Evolutionary conservation across 2,329 filamentous ascomycete species (phyloP), one percentile per base, ranked within the genome.

Genomic region (Exophiala mesophila): DNA sequence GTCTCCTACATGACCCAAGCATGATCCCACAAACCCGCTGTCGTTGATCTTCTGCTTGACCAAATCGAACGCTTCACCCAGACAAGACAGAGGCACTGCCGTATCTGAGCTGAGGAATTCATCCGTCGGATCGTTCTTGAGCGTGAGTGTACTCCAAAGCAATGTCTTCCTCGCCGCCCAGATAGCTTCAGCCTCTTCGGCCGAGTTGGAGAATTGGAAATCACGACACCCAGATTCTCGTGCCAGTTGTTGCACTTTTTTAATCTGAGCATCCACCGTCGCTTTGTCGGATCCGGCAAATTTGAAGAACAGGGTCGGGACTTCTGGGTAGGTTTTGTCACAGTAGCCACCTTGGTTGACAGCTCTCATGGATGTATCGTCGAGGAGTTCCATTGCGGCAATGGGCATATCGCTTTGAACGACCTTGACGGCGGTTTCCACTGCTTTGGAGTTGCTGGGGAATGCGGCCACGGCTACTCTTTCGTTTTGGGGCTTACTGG

Each of bases 31-130:
- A 52, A 62, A 59, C 0, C 48, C 53, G 2, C 34, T 28, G 10
- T 48, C 31, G 4, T 26, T 28, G 5, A 52, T 30, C 19, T 23
- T 39, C 5, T 41, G 18, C 8, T 49, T 40, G 4, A 37, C 31
- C 29, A 39, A 36, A 5, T 52, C 52, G 6, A 55, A 52, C 7
- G 52, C 44, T 13, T 52, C 45, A 15, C 44, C 16, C 10, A 41
- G 12, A 15, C 29, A 18, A 4, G 28, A 35, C 18, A 41, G 35
- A 5, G 87, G 87, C 41, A 94, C 87, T 0, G 86, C 87, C 5
- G 92, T 87, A 58, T 94, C 87, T 1, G 84, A 86, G 0, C 86
- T 90, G 86, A 86, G 92, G 3, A 92, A 82, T 40, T 77, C 78
- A 51, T 89, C 28, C 60, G 75, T 66, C 64, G 77, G 67, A 19